These are phyloP conservation scores for Blastocystis sp. DNA, from an alignment of 352 stramenopile species.

Conservation along the genomic window DNA sequence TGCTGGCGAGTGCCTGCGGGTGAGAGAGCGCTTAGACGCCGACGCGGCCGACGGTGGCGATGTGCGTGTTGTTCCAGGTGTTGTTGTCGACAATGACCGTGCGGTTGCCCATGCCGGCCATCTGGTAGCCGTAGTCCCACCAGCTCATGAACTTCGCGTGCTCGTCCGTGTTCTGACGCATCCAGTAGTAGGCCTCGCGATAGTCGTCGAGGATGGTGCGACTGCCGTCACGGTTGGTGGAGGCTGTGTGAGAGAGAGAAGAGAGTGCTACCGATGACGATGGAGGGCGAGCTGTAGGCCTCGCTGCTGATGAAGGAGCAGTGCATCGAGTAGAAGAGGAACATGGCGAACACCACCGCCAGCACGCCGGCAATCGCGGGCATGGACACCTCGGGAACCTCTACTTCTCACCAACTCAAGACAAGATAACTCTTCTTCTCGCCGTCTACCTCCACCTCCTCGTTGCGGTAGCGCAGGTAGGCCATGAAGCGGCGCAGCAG, in stretches of 20 bases:
- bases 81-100: conserved; percentile 82
- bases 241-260: conserved; percentile 14
- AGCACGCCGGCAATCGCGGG: conserved; percentile 57
- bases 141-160: conserved; percentile 65
- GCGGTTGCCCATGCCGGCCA: conserved; percentile 75
- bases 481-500: conserved; percentile 62
- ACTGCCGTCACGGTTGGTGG: conserved; percentile 66
- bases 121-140: conserved; percentile 81
- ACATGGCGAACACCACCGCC: conserved; percentile 64
- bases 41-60: conserved; percentile 77
- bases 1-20: conserved; percentile 65
- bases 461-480: conserved; percentile 52
- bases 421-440: conserved; percentile 30
- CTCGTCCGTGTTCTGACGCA: conserved; percentile 75
- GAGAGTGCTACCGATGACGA: conserved; percentile 73
- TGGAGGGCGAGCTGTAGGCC: conserved; percentile 78
- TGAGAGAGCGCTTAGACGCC: background rate
- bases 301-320: conserved; percentile 76
- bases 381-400: background rate
- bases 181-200: conserved; percentile 81
- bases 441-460: conserved; percentile 14
- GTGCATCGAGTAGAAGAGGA: conserved; percentile 77
- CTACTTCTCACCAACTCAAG: background rate
- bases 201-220: conserved; percentile 88
- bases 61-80: conserved; percentile 91